Evolutionary conservation across 208 protist genomes (phyloP), one percentile per base, ranked within the genome.

Genomic region (Wallacemonas sp.): DNA sequence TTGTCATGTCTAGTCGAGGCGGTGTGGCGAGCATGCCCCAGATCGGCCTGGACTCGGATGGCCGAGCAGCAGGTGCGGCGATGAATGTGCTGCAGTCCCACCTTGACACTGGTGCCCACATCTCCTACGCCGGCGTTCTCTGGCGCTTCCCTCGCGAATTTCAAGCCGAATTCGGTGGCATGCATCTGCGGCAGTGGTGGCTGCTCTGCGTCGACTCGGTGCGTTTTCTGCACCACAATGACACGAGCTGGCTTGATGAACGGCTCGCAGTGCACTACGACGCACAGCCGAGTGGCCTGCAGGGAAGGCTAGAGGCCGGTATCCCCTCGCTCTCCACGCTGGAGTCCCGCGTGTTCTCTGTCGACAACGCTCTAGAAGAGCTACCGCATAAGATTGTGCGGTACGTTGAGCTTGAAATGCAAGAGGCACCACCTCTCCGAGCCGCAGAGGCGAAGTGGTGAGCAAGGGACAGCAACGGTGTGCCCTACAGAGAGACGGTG

Each of bases 71-170:
- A n/a, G n/a, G n/a, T n/a, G n/a, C n/a, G n/a, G n/a, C 31, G 12
- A 24, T 26, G 4, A 26, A n/a, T 38, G 34, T 51, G 31, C 55
- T 27, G 0, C 34, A 39, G 38, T 19, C 22, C 17, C 26, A 42
- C 33, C 60, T 69, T 33, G 58, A 66, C 21, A 49, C 46, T 11
- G 56, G 47, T 28, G 61, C 54, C 30, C 55, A 62, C 49, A 68
- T 68, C 60, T 63, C 69, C 42, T 75, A 68, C 55, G 28, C 38
- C 17, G 55, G 54, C 34, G 42, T 82, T 44, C 68, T 82, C 44
- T 82, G 77, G 77, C 63, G 75, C 49, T 49, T 83, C 24, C 77
- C 77, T 31, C 71, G 70, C 12, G 65, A 59, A 55, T 70, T 82
- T 56, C 77, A 79, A 62, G 68, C 58, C 9, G 77, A 82, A 66